Base-by-base conservation (phyloP, 495 filamentous ascomycete species). In the Massariosphaeria phaeospora region DNA sequence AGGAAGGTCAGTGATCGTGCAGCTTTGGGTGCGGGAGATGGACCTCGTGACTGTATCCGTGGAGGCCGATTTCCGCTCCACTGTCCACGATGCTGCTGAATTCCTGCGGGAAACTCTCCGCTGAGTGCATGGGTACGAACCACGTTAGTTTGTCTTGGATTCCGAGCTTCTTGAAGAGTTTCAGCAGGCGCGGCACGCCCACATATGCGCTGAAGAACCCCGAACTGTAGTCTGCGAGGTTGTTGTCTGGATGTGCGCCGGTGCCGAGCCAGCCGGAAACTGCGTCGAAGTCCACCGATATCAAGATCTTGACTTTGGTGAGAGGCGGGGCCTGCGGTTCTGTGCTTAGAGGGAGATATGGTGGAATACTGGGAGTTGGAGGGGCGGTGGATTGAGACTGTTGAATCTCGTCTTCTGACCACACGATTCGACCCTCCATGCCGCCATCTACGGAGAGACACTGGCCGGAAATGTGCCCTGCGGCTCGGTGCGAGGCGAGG, bases 61-160 rank as follows among this genome's bases (percentile, higher is more conserved):
- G 81, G 9, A 80, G 68, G 0, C 73, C 81, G 35, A 84, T 75
- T 58, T 84, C 81, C n/a, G 70, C 72, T 2, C 79, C 79, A 20
- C 73, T 74, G 0, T 77, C 72, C 2, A 82, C 68, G 30, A 84
- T 79, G 20, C 70, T 67, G 27, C 72, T 69, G 2, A 76, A 75
- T 51, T 78, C 70, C 1, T 73, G 67, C 0, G 78, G 79, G 62
- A 84, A 84, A 12, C 72, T 80, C 54, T 84, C 81, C 47, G 79
- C 72, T 1, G 77, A 79, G 64, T 84, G 81, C 7, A 81, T 80
- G 0, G 81, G 81, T 18, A 84, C 75, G 57, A 82, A 83, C 81
- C 81, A 84, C 3, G 81, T 81, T 15, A 79, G 70, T 25, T 75
- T 74, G 4, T 78, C 68, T 4, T 75, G 66, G 30, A 84, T 72